phyloP scores from a whole-genome alignment of 1,284 basidiomycete species.

The Xanthoconium separans region DNA sequence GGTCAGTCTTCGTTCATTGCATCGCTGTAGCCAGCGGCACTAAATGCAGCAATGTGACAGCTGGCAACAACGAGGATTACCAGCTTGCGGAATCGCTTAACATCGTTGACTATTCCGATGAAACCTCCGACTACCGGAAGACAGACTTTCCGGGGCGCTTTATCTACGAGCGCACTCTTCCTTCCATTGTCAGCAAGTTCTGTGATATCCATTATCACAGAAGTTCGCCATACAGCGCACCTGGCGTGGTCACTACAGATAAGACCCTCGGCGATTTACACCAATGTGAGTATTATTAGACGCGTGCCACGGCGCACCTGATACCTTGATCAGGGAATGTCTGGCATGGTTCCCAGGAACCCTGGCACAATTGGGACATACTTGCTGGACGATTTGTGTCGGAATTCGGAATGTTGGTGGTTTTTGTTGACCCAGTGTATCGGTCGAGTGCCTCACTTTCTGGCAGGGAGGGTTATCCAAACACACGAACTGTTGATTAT shows the following conservation, averaged over 20 bases:
- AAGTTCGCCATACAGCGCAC: constrained; percentile 82
- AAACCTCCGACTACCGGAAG: constrained; percentile 77
- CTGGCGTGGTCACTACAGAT: constrained; percentile 73
- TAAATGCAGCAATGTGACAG: constrained; percentile 36
- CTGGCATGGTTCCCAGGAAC: constrained; percentile 86
- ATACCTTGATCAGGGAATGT: constrained; percentile 65
- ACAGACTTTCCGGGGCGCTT: constrained; percentile 84
- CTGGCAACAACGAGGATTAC: constrained; percentile 92
- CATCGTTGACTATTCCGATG: constrained; percentile 81
- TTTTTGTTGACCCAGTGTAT: background rate
- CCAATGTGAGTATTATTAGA: constrained; percentile 57
- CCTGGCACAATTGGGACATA: constrained; percentile 89
- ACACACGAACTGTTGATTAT: constrained; percentile 80
- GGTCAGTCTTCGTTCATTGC: constrained; percentile 42
- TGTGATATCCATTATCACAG: constrained; percentile 80
- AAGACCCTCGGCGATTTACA: constrained; percentile 80
- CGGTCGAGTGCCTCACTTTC: constrained; percentile 1
- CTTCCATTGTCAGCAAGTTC: constrained; percentile 63
- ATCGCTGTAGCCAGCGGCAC: background rate
- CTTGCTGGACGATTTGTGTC: constrained; percentile 85
- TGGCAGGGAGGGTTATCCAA: constrained; percentile 76
- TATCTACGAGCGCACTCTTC: constrained; percentile 84
- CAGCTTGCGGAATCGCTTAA: constrained; percentile 75
- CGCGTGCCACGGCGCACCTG: background rate
- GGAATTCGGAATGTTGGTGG: constrained; percentile 80